phyloP scores from a whole-genome alignment of 805 yeast species.

The Candida xiaguanensis region DNA sequence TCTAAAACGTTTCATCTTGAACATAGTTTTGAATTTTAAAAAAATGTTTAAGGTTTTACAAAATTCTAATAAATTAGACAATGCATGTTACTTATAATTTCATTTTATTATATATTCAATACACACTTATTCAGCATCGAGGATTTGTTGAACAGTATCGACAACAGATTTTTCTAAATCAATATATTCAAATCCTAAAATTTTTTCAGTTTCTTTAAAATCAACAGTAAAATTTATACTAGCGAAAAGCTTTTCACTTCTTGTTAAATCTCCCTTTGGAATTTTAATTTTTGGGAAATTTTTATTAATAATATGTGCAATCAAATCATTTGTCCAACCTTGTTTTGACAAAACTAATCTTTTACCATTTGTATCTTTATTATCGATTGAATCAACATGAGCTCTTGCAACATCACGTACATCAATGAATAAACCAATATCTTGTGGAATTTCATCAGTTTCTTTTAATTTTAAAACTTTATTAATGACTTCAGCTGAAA shows the following conservation, averaged over 20 bases:
- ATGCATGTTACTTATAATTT: too few species aligned
- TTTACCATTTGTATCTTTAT: constrained; percentile 17
- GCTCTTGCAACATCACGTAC: constrained; percentile 25
- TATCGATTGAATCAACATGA: constrained; percentile 37
- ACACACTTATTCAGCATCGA: constrained; percentile 7
- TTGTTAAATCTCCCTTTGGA: constrained; percentile 24
- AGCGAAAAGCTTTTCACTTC: constrained; percentile 1
- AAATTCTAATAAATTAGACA: too few species aligned
- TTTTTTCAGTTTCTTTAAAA: constrained; percentile 25
- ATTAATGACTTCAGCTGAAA: constrained; percentile 25
- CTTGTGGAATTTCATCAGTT: constrained; percentile 14
- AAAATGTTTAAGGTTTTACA: too few species aligned
- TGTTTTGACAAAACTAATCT: constrained; percentile 25
- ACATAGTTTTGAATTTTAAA: too few species aligned
- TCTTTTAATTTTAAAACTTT: constrained; percentile 23
- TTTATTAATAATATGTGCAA: constrained; percentile 27
- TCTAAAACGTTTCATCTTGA: too few species aligned
- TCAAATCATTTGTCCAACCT: constrained; percentile 18
- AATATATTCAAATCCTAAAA: constrained; percentile 37
- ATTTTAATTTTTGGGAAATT: constrained; percentile 41
- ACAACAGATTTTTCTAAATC: constrained; percentile 35
- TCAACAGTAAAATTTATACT: constrained; percentile 22
- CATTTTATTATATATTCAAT: too few species aligned
- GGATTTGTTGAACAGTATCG: constrained; percentile 38
- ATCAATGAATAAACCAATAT: constrained; percentile 16